Conservation (phyloP, 176 grass and related monocot species). For the Carex cristatella region DNA sequence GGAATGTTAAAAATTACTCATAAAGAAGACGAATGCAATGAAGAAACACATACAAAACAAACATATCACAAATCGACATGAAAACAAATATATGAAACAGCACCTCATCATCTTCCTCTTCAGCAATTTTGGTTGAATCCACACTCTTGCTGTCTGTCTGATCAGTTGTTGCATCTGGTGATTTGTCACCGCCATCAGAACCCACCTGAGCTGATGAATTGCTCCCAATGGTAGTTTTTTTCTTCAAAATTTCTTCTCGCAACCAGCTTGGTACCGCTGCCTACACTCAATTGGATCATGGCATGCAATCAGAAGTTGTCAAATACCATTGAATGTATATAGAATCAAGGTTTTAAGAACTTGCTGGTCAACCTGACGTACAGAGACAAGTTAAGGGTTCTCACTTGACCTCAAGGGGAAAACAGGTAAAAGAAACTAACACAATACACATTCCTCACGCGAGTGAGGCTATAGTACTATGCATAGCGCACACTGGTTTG, state of each 20-base stretch:
- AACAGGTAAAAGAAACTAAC: constrained; percentile 21
- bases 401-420: neutral
- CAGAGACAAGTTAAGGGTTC: neutral
- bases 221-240: constrained; percentile 44
- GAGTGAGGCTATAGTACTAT: no score
- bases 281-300: constrained; percentile 35
- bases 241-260: constrained; percentile 96
- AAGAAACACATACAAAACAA: neutral
- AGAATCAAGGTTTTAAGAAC: neutral
- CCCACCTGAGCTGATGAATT: constrained; percentile 30
- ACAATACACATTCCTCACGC: neutral
- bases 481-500: no score
- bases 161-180: constrained; percentile 38
- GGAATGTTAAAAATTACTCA: neutral
- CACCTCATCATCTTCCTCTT: constrained; percentile 81
- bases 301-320: constrained; percentile 24
- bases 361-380: neutral
- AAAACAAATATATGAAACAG: constrained; percentile 26
- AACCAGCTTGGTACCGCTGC: constrained; percentile 93
- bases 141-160: constrained; percentile 55
- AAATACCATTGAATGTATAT: neutral
- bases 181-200: constrained; percentile 49
- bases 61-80: neutral
- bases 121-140: constrained; percentile 55
- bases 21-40: neutral